These are phyloP conservation scores for Clarkia xantiana DNA, from an alignment of 345 rosid genomes.

Conservation along the genomic window DNA sequence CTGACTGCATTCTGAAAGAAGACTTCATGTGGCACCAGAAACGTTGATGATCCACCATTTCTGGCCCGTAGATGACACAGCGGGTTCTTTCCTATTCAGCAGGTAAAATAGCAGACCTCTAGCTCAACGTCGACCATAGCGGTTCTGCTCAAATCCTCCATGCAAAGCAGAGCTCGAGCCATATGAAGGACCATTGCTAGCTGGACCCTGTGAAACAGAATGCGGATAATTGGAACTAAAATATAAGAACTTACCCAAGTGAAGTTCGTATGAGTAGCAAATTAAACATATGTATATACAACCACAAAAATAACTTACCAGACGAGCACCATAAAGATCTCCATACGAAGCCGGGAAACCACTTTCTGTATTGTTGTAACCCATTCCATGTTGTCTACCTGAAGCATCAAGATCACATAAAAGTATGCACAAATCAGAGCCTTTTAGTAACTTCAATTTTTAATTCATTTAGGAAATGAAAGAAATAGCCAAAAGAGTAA, in stretches of 20 bases:
- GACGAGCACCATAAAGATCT: conserved; percentile 40
- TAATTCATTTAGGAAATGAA: not conserved
- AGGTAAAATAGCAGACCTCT: conserved; percentile 4
- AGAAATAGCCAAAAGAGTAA: not conserved
- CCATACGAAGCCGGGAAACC: conserved; percentile 49
- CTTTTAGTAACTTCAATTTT: not conserved
- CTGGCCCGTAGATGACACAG: too few species aligned
- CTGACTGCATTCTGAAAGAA: too few species aligned
- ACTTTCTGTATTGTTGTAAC: conserved; percentile 36
- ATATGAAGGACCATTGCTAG: conserved; percentile 48
- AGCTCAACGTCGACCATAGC: conserved; percentile 43
- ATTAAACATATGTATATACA: too few species aligned
- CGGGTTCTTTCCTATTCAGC: not conserved
- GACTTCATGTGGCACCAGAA: too few species aligned
- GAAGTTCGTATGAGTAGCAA: not conserved
- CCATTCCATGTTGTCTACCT: conserved; percentile 71
- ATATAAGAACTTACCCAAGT: conserved; percentile 4
- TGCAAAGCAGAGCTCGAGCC: conserved; percentile 58
- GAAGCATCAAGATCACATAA: conserved; percentile 14
- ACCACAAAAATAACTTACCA: conserved; percentile 28
- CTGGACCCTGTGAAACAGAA: conserved; percentile 39
- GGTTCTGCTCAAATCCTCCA: conserved; percentile 45
- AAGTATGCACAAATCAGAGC: not conserved
- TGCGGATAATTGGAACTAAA: not conserved
- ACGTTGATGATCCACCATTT: too few species aligned